These are phyloP conservation scores for Globisporangium uncinulatum DNA, from an alignment of 352 stramenopile genomes.

Conservation along the genomic window DNA sequence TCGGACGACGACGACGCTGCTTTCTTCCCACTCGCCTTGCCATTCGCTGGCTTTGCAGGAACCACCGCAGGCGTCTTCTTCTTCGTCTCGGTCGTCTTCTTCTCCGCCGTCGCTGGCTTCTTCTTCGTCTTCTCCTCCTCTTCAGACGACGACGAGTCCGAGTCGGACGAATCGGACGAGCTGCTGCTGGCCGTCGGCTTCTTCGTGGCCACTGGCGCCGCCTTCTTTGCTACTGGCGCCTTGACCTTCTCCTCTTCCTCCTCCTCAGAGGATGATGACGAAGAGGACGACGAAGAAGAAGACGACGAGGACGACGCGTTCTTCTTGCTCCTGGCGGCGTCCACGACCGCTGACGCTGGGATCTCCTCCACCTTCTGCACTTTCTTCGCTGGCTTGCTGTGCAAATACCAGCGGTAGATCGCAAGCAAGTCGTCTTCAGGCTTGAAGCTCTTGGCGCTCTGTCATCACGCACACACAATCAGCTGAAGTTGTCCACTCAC, in stretches of 20 bases:
- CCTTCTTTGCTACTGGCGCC: slow-evolving; percentile 16
- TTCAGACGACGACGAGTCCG: slow-evolving; percentile 18
- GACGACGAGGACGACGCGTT: slow-evolving; percentile 23
- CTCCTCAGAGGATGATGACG: slow-evolving; percentile 18
- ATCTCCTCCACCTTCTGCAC: slow-evolving; percentile 24
- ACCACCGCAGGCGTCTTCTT: slow-evolving; percentile 12
- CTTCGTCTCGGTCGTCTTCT: slow-evolving; percentile 17
- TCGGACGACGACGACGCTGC: slow-evolving; percentile 22
- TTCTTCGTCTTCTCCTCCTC: slow-evolving; percentile 24
- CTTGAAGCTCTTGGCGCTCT: slow-evolving; percentile 48
- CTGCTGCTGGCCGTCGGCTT: background rate
- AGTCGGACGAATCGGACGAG: slow-evolving; percentile 9
- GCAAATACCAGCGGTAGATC: slow-evolving; percentile 70
- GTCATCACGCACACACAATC: slow-evolving; percentile 2
- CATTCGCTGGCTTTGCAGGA: slow-evolving; percentile 16
- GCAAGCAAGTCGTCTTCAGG: slow-evolving; percentile 62
- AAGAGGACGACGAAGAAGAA: slow-evolving; percentile 32
- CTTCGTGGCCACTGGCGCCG: slow-evolving; percentile 15
- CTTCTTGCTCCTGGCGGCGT: slow-evolving; percentile 49
- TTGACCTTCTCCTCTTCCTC: slow-evolving; percentile 31
- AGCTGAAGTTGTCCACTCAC: background rate
- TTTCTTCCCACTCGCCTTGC: slow-evolving; percentile 10
- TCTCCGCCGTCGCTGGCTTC: slow-evolving; percentile 11
- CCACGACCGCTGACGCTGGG: slow-evolving; percentile 42
- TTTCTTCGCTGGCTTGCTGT: slow-evolving; percentile 40